Evolutionary conservation across 2,329 filamentous ascomycete species (phyloP).

Genomic region (Aspergillus viridinutans): DNA sequence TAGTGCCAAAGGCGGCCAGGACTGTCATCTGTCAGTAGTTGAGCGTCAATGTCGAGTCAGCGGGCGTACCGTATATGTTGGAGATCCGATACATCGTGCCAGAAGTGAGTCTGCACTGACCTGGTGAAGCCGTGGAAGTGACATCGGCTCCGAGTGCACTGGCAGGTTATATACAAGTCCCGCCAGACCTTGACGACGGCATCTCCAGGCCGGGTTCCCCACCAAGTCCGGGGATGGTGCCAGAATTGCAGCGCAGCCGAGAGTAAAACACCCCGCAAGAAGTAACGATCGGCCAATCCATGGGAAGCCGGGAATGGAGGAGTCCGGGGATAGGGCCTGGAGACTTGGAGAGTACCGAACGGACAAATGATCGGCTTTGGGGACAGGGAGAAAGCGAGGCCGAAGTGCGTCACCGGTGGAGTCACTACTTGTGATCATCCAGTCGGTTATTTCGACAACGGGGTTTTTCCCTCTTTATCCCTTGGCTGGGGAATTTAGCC

Average conservation of each 20-base stretch:
- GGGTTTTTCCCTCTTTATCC: slow-evolving; percentile 12
- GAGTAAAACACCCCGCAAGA: background rate
- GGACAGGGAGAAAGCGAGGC: background rate
- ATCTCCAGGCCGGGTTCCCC: background rate
- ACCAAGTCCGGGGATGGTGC: slow-evolving; percentile 8
- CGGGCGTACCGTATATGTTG: slow-evolving; percentile 17
- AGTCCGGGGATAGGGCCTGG: background rate
- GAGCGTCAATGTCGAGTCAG: background rate
- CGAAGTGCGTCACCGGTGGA: slow-evolving; percentile 12
- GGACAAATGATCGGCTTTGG: slow-evolving; percentile 11
- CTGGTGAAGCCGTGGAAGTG: background rate
- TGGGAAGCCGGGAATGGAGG: slow-evolving; percentile 5
- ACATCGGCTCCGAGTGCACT: background rate
- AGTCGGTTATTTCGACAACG: slow-evolving; percentile 14
- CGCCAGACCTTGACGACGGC: background rate
- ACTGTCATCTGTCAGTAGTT: slow-evolving; percentile 16
- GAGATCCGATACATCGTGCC: slow-evolving; percentile 19
- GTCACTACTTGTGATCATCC: background rate
- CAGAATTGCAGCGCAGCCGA: slow-evolving; percentile 5
- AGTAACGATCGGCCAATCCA: slow-evolving; percentile 8
- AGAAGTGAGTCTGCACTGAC: background rate
- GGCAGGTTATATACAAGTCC: slow-evolving; percentile 1
- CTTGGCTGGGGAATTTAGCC: slow-evolving; percentile 10
- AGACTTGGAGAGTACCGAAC: slow-evolving; percentile 2
- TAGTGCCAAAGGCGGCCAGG: slow-evolving; percentile 54